These are phyloP conservation scores for Stagonosporopsis vannaccii DNA, from an alignment of 2,329 filamentous ascomycete species.

Conservation along the genomic window DNA sequence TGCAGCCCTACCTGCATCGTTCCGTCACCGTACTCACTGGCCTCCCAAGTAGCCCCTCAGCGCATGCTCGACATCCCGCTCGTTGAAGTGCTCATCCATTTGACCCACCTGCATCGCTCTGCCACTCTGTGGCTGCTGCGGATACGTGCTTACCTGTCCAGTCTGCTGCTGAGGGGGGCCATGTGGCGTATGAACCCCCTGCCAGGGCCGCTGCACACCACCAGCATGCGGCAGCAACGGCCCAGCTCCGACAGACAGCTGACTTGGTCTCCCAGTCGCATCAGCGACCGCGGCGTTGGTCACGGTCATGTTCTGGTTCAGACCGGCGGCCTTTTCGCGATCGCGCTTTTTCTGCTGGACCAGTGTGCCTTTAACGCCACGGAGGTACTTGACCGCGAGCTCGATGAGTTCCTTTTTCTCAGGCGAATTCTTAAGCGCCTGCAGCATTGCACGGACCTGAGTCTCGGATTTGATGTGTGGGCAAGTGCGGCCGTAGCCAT, in stretches of 20 bases:
- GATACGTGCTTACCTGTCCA: background rate
- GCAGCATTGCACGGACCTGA: constrained; percentile 70
- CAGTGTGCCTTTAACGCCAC: constrained; percentile 63
- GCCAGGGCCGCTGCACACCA: background rate
- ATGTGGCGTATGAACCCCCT: background rate
- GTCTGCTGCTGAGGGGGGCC: background rate
- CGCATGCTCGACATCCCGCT: constrained; percentile 37
- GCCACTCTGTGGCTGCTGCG: background rate
- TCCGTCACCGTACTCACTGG: background rate
- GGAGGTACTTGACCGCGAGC: constrained; percentile 63
- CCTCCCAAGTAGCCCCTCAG: constrained; percentile 34
- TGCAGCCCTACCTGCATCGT: background rate
- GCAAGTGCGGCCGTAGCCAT: constrained; percentile 64
- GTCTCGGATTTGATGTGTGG: constrained; percentile 69
- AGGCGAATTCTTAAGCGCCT: constrained; percentile 65
- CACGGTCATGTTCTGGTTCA: background rate
- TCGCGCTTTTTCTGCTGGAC: constrained; percentile 60
- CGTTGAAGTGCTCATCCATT: constrained; percentile 20
- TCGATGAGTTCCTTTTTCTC: constrained; percentile 63
- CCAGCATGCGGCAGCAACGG: background rate
- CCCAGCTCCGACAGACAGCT: background rate
- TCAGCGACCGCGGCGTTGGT: background rate
- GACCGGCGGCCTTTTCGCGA: constrained; percentile 36
- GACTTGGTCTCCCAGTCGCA: background rate
- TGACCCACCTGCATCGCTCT: background rate